phyloP scores from a whole-genome alignment of 495 filamentous ascomycete species.

The Xylaria scruposa region DNA sequence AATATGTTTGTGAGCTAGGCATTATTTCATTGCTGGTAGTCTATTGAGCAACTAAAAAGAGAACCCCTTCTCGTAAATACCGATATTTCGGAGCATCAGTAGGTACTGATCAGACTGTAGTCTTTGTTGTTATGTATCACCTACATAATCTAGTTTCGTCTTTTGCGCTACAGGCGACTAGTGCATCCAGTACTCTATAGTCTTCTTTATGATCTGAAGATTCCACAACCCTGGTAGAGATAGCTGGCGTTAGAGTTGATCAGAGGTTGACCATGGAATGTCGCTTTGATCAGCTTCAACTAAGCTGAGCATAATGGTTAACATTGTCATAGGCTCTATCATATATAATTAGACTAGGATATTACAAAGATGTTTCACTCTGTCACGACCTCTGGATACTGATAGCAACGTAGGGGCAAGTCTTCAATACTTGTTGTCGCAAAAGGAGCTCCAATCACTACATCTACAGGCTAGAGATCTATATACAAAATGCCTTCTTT shows the following conservation, averaged over 20 bases:
- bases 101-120: not conserved
- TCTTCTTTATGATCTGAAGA: not conserved
- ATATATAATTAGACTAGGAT: not conserved
- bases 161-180: not conserved
- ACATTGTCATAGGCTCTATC: not conserved
- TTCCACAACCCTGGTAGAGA: not conserved
- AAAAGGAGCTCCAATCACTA: too few relatives aligned
- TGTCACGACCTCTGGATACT: too few relatives aligned
- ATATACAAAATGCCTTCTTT: too few relatives aligned
- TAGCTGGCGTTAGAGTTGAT: not conserved
- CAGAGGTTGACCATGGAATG: not conserved
- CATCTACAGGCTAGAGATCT: too few relatives aligned
- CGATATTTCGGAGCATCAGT: not conserved
- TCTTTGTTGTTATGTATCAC: not conserved
- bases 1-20: not conserved
- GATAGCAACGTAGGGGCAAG: too few relatives aligned
- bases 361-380: not conserved
- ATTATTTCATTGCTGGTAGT: not conserved
- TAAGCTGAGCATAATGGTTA: not conserved
- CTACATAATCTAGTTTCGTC: not conserved
- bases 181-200: not conserved
- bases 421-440: too few relatives aligned
- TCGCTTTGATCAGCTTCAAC: not conserved
- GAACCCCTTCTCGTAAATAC: not conserved
- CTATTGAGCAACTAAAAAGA: not conserved